A percentile compares a stretch with the other conserved stretches of the same genome.
Evolutionary conservation across 2,329 filamentous ascomycete genomes (phyloP).

Genomic region (Hypomyces perniciosus): DNA sequence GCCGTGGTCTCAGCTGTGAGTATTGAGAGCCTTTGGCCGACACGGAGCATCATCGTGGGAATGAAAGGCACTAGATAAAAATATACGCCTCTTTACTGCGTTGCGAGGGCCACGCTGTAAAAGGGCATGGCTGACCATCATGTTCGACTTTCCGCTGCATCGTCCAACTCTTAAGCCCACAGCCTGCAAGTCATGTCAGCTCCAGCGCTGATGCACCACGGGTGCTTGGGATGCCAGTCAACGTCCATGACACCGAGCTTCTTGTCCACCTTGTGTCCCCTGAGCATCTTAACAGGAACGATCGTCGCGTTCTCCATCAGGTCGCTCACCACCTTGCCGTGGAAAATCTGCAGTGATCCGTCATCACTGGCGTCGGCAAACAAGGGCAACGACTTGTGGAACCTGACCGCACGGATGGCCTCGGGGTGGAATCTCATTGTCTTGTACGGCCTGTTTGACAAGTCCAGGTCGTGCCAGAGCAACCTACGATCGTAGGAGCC

Average conservation of each 20-base stretch:
- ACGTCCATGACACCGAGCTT: conserved; percentile 88
- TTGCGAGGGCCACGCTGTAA: no score
- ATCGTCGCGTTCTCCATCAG: conserved; percentile 95
- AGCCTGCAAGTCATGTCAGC: conserved; percentile 88
- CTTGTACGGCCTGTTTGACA: conserved; percentile 87
- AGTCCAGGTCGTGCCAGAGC: conserved; percentile 94
- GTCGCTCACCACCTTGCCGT: conserved; percentile 90
- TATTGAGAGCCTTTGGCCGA: no score
- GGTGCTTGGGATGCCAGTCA: conserved; percentile 91
- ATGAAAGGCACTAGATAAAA: no score
- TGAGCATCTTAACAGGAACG: conserved; percentile 89
- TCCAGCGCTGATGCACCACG: conserved; percentile 90
- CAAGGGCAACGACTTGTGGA: conserved; percentile 74
- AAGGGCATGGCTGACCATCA: no score
- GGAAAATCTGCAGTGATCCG: conserved; percentile 91
- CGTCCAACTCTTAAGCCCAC: conserved; percentile 57
- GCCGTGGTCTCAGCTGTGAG: no score
- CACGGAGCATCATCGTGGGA: no score
- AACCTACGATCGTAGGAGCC: conserved; percentile 91
- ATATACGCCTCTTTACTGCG: no score
- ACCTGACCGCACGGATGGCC: conserved; percentile 84
- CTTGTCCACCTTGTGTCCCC: conserved; percentile 79
- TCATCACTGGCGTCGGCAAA: conserved; percentile 96
- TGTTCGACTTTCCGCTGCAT: not conserved
- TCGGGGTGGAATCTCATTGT: conserved; percentile 91